Percentiles rank a stretch among this genome's conserved stretches.
phyloP scores from a whole-genome alignment of 2,329 filamentous ascomycete genomes.

The Diaporthe eres region DNA sequence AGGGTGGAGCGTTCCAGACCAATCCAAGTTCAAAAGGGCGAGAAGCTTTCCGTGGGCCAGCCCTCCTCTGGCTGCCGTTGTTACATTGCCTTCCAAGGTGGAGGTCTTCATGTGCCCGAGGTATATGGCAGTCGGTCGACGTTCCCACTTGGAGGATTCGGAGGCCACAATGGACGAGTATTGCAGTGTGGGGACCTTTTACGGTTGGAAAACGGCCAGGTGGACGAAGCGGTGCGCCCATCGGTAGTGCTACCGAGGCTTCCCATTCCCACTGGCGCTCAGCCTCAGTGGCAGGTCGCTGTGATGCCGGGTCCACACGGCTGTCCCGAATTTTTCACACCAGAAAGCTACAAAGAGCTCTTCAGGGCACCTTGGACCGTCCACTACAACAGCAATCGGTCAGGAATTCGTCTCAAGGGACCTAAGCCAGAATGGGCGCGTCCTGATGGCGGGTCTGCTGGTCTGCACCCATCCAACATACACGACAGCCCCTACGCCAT shows the following conservation, averaged over 20 bases:
- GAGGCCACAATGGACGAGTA: neutral
- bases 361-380: neutral
- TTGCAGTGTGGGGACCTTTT: neutral
- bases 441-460: neutral
- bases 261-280: neutral
- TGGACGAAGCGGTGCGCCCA: neutral
- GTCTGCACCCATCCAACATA: neutral
- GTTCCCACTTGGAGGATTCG: neutral
- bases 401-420: neutral
- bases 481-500: neutral
- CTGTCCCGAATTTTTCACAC: neutral
- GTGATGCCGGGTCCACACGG: neutral
- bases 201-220: neutral
- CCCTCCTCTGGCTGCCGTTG: neutral
- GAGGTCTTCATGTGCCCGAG: neutral
- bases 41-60: neutral
- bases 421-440: neutral
- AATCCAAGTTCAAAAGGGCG: neutral
- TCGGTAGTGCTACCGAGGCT: neutral
- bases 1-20: neutral
- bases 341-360: neutral
- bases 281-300: neutral
- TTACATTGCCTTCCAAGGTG: neutral
- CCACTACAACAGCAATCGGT: neutral
- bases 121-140: neutral